Evolutionary conservation across 1,284 basidiomycete genomes (phyloP).

Genomic region (Puccinia coronata): DNA sequence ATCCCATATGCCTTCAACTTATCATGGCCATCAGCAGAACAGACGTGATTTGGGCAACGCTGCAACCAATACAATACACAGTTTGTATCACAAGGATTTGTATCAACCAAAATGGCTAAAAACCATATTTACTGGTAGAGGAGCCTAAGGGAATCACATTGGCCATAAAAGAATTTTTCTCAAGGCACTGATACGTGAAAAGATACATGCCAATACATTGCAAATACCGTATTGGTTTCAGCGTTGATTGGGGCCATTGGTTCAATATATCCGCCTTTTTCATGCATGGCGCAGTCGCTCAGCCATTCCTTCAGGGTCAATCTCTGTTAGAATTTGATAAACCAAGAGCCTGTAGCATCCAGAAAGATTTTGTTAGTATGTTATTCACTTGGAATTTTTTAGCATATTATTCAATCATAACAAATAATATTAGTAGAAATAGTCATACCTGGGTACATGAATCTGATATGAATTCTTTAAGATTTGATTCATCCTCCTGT

Average conservation of each 20-base stretch:
- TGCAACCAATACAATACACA: too few relatives aligned
- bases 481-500: neutral
- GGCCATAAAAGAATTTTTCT: too few relatives aligned
- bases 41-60: slow-evolving; percentile 32
- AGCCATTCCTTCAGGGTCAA: slow-evolving; percentile 22
- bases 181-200: too few relatives aligned
- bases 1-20: slow-evolving; percentile 16
- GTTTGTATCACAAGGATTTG: too few relatives aligned
- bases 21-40: slow-evolving; percentile 20
- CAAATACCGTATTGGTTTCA: too few relatives aligned
- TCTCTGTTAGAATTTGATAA: neutral
- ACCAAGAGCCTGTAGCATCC: neutral
- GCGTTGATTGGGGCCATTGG: too few relatives aligned
- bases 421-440: too few relatives aligned
- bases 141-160: too few relatives aligned
- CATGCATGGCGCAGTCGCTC: neutral
- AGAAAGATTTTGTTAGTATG: neutral
- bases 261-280: neutral
- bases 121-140: too few relatives aligned
- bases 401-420: neutral
- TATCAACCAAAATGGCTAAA: too few relatives aligned
- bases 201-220: too few relatives aligned
- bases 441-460: neutral
- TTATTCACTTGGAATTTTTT: neutral
- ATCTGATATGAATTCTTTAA: neutral